Evolutionary conservation across 108 stramenopile species (phyloP).

Genomic region (Nitzschia inconspicua): DNA sequence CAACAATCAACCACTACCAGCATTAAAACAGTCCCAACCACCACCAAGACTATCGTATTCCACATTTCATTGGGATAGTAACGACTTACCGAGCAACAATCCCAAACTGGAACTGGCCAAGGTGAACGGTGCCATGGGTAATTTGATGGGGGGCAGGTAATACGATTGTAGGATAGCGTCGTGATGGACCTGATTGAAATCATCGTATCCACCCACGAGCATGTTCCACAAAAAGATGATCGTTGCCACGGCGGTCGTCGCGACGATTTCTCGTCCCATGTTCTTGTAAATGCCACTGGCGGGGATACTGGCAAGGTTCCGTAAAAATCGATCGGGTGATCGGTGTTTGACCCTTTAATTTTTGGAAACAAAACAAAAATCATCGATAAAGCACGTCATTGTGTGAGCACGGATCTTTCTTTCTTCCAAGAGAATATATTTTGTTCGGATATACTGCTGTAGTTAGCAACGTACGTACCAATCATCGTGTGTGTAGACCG

Average conservation of each 20-base stretch:
- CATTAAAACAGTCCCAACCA: too few relatives aligned
- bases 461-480: too few relatives aligned
- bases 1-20: too few relatives aligned
- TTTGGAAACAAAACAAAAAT: too few relatives aligned
- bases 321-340: constrained; percentile 56
- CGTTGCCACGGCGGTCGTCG: constrained; percentile 45
- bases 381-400: too few relatives aligned
- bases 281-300: constrained; percentile 63
- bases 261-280: constrained; percentile 52
- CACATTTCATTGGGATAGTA: too few relatives aligned
- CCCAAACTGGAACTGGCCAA: constrained; percentile 59
- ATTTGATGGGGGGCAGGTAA: constrained; percentile 34
- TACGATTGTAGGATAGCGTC: constrained; percentile 32
- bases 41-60: too few relatives aligned
- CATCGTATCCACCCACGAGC: constrained; percentile 48
- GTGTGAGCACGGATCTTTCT: too few relatives aligned
- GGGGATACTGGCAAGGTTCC: constrained; percentile 45
- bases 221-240: constrained; percentile 57
- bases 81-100: constrained; percentile 58
- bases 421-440: too few relatives aligned
- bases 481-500: constrained; percentile 72
- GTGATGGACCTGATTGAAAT: constrained; percentile 48
- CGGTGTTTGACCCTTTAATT: constrained; percentile 71
- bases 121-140: constrained; percentile 67
- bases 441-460: too few relatives aligned